Conservation (phyloP, 2,329 filamentous ascomycete species). For the Cercospora citrullina region DNA sequence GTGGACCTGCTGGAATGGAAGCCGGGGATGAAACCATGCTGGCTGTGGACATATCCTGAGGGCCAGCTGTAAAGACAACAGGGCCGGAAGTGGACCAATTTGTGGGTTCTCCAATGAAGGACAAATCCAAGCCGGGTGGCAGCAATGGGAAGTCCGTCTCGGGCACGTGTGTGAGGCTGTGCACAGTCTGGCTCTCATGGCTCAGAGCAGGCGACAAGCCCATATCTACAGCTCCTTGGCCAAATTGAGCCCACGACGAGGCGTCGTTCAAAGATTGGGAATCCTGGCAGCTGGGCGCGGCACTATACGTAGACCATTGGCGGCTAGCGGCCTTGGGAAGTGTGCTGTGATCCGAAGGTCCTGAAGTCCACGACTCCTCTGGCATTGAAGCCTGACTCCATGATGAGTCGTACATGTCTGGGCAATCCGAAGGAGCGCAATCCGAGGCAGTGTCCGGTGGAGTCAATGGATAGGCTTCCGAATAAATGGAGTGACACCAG, state of each 20-base stretch:
- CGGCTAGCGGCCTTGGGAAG: conserved; percentile 27
- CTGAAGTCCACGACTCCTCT: conserved; percentile 33
- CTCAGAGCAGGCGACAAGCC: conserved; percentile 40
- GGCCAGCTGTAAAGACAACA: conserved; percentile 21
- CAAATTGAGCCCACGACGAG: conserved; percentile 28
- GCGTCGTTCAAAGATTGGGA: conserved; percentile 23
- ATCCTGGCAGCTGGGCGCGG: conserved; percentile 25
- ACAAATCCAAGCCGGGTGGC: conserved; percentile 35
- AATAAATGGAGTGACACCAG: conserved; percentile 36
- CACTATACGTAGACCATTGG: conserved; percentile 27
- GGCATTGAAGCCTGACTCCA: conserved; percentile 34
- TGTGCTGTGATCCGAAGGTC: conserved; percentile 30
- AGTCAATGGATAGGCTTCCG: conserved; percentile 32
- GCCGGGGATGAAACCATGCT: conserved; percentile 17
- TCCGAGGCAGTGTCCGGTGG: conserved; percentile 38
- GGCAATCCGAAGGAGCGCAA: conserved; percentile 32
- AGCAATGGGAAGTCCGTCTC: conserved; percentile 33
- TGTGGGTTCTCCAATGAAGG: conserved; percentile 31
- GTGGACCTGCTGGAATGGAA: conserved; percentile 5
- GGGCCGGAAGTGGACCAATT: conserved; percentile 25
- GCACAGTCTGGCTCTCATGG: conserved; percentile 39
- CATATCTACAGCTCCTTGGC: conserved; percentile 37
- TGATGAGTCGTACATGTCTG: conserved; percentile 31
- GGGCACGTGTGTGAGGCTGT: conserved; percentile 33
- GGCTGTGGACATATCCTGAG: conserved; percentile 16